These are phyloP conservation scores for Tulasnella sp. DNA, from an alignment of 768 basidiomycete genomes.

Conservation along the genomic window DNA sequence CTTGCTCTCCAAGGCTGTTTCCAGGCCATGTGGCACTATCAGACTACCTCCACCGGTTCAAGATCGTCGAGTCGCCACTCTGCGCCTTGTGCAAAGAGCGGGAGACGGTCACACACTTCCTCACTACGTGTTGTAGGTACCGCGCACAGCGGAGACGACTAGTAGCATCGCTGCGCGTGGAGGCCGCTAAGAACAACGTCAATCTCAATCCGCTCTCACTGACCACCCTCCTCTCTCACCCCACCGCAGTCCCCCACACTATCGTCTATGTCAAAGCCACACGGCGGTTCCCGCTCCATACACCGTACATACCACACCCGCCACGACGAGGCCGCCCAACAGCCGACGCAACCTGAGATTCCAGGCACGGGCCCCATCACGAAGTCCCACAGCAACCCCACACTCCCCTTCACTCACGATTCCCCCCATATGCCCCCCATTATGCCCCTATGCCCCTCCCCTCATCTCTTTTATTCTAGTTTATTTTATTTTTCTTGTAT, in stretches of 20 bases:
- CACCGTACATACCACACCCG: too few species aligned
- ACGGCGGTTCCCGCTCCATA: slow-evolving; percentile 14
- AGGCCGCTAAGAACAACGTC: background rate
- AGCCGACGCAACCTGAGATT: too few species aligned
- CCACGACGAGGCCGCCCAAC: too few species aligned
- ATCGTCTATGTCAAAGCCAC: background rate
- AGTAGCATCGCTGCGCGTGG: background rate
- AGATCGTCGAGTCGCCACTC: background rate
- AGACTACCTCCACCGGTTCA: slow-evolving; percentile 13
- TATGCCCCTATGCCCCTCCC: too few species aligned
- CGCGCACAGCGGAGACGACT: background rate
- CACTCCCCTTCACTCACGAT: too few species aligned
- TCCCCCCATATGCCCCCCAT: too few species aligned
- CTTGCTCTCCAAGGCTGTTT: too few species aligned
- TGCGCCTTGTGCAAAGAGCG: slow-evolving; percentile 10
- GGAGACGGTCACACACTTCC: slow-evolving; percentile 20
- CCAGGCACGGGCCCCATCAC: too few species aligned
- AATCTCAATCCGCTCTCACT: background rate
- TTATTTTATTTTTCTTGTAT: too few species aligned
- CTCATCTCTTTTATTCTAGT: too few species aligned
- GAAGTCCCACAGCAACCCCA: too few species aligned
- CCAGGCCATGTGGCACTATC: slow-evolving; percentile 17
- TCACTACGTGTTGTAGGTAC: slow-evolving; percentile 6
- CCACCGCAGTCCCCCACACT: background rate
- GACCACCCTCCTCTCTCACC: slow-evolving; percentile 10